Evolutionary conservation across 352 stramenopile species (phyloP).

Genomic region (Globisporangium paroecandrum): DNA sequence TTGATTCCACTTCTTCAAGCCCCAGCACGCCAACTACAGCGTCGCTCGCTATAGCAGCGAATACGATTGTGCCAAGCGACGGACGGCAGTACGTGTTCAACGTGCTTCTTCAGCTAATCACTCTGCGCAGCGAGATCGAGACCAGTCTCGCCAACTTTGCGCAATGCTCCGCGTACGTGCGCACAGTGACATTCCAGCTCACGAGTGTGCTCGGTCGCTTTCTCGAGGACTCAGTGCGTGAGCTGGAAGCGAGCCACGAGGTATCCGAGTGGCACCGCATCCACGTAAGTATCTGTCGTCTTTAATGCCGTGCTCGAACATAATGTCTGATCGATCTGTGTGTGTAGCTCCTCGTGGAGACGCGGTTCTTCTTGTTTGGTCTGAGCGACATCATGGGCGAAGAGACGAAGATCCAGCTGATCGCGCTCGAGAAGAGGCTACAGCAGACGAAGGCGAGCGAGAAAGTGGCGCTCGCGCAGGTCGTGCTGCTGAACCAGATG

Average conservation of each 20-base stretch:
- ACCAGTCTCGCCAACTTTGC: constrained; percentile 55
- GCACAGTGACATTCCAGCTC: constrained; percentile 47
- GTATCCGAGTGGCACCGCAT: constrained; percentile 51
- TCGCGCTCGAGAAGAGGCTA: constrained; percentile 47
- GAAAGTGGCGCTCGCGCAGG: constrained; percentile 32
- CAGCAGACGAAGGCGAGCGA: constrained; percentile 33
- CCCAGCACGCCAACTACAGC: constrained; percentile 21
- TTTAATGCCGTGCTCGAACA: no score
- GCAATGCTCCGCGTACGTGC: constrained; percentile 56
- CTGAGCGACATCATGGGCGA: constrained; percentile 51
- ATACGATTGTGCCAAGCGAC: constrained; percentile 34
- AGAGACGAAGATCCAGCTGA: constrained; percentile 48
- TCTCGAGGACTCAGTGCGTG: constrained; percentile 31
- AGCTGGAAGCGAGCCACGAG: constrained; percentile 23
- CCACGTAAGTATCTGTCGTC: constrained; percentile 39
- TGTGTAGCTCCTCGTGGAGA: constrained; percentile 64
- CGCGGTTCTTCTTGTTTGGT: constrained; percentile 62
- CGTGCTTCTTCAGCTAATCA: constrained; percentile 74
- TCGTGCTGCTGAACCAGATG: constrained; percentile 63
- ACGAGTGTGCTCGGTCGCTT: constrained; percentile 46
- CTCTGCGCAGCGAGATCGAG: constrained; percentile 65
- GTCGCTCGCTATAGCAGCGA: constrained; percentile 17
- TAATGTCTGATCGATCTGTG: not conserved
- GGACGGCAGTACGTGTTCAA: constrained; percentile 80
- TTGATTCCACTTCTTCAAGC: constrained; percentile 9